Base-by-base conservation (phyloP, 2,329 filamentous ascomycete genomes). In the Alternaria atra region DNA sequence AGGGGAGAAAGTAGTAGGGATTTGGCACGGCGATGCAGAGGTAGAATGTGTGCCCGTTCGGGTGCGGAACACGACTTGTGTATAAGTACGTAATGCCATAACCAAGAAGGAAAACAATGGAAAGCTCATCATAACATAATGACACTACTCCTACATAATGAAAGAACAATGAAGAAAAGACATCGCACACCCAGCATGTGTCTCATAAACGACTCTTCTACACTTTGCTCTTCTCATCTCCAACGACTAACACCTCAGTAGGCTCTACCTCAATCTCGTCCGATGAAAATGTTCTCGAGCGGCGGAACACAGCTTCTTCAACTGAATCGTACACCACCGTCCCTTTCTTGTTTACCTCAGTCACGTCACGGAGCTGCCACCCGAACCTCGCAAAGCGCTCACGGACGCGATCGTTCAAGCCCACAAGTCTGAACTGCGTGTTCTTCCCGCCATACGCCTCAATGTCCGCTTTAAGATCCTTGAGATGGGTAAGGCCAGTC, bases 401-500 rank as follows among this genome's bases (percentile, higher is more conserved):
- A 7, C 66, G 47, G 1, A 84, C 76, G 8, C 82, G 79, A 0
- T 79, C 74, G 0, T 78, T 79, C 75, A 87, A 77, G 6, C 82
- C 82, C 1, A 83, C 81, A 43, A 88, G 84, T 0, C 85, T 72
- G 3, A 87, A 66, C 53, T 84, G 80, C 0, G 84, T 76, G 0
- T 73, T 70, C 3, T 79, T 73, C 0, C 86, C 85, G 0, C 81
- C 82, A 55, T 85, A 87, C 25, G 80, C 80, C 17, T 80, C 77
- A 4, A 87, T 64, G 64, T 86, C 84, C 13, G 75, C 75, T 17
- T 83, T 77, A 20, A 88, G 72, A 35, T 84, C 84, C 39, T 78
- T 78, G 6, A 88, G 70, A 8, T 85, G 82, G 0, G 80, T 77
- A 4, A 86, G 78, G 0, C 83, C 85, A 0, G 85, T 88, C 0